These are phyloP conservation scores for Penicillium sp. DNA, from an alignment of 2,329 filamentous ascomycete species.

Conservation along the genomic window DNA sequence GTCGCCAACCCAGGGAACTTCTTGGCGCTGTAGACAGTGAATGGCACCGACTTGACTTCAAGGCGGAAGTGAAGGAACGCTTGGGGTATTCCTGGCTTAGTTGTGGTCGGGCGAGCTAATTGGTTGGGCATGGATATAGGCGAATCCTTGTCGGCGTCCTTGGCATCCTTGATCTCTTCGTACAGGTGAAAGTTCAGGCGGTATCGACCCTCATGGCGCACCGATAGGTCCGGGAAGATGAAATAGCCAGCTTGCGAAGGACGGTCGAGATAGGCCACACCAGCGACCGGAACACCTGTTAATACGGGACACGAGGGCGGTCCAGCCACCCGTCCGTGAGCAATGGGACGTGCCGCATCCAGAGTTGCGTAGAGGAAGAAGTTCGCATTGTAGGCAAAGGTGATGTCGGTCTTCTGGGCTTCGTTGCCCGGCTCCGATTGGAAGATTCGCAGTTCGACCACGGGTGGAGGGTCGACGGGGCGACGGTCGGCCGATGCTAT, in stretches of 20 bases:
- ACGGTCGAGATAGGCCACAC: constrained; percentile 92
- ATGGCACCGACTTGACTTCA: constrained; percentile 82
- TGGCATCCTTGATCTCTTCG: constrained; percentile 83
- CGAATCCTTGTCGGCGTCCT: constrained; percentile 65
- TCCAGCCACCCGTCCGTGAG: constrained; percentile 70
- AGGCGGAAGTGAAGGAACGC: constrained; percentile 77
- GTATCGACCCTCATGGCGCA: constrained; percentile 92
- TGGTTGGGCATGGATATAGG: constrained; percentile 40
- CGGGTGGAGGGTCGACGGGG: constrained; percentile 90
- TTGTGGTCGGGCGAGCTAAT: constrained; percentile 25
- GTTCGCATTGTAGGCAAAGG: constrained; percentile 90
- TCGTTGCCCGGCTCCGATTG: constrained; percentile 59
- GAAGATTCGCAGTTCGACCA: constrained; percentile 84
- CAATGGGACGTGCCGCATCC: constrained; percentile 78
- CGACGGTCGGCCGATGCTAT: constrained; percentile 80
- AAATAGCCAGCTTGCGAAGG: constrained; percentile 82
- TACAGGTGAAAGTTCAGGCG: constrained; percentile 89
- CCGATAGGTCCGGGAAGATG: constrained; percentile 93
- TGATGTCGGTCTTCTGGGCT: constrained; percentile 66
- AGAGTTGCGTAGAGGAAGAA: constrained; percentile 96
- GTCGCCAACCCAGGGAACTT: constrained; percentile 94
- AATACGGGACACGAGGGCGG: constrained; percentile 75
- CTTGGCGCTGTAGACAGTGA: constrained; percentile 92
- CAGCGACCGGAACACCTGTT: constrained; percentile 90
- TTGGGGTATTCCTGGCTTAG: constrained; percentile 45